Percentiles rank a stretch among this genome's conserved stretches.
Evolutionary conservation across 306 rosid species (phyloP).

Genomic region (Malus orientalis): DNA sequence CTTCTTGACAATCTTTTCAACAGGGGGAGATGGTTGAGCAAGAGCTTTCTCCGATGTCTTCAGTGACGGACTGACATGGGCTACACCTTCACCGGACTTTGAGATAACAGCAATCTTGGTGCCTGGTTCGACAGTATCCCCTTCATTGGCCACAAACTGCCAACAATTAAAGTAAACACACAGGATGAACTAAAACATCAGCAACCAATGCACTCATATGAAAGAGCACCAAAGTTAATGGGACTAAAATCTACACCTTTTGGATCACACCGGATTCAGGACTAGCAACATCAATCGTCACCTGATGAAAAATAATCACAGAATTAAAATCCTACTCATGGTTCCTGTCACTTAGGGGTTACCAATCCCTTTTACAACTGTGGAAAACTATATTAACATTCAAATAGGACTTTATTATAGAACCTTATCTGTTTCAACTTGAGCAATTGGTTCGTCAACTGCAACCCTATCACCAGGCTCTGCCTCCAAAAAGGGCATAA

Average conservation of each 20-base stretch:
- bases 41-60: constrained; percentile 37
- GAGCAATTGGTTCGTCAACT: constrained; percentile 77
- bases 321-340: not conserved
- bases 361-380: not conserved
- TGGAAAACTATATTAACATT: constrained; percentile 14
- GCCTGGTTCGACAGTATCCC: constrained; percentile 83
- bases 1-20: constrained; percentile 36
- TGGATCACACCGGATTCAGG: constrained; percentile 69
- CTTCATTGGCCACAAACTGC: constrained; percentile 76
- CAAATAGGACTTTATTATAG: constrained; percentile 3
- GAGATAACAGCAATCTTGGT: constrained; percentile 77
- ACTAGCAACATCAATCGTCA: constrained; percentile 78
- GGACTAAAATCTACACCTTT: constrained; percentile 35
- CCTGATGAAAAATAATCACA: constrained; percentile 36
- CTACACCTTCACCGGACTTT: constrained; percentile 64
- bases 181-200: constrained; percentile 7
- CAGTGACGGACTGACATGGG: constrained; percentile 70
- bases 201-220: not conserved
- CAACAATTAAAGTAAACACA: constrained; percentile 6
- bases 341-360: not conserved
- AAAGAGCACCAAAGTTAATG: not conserved
- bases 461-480: constrained; percentile 69
- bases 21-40: constrained; percentile 32
- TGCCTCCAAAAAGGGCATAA: constrained; percentile 27
- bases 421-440: constrained; percentile 87